Base-by-base conservation (phyloP, 1,139 yeast genomes). In the Taphrina populina region DNA sequence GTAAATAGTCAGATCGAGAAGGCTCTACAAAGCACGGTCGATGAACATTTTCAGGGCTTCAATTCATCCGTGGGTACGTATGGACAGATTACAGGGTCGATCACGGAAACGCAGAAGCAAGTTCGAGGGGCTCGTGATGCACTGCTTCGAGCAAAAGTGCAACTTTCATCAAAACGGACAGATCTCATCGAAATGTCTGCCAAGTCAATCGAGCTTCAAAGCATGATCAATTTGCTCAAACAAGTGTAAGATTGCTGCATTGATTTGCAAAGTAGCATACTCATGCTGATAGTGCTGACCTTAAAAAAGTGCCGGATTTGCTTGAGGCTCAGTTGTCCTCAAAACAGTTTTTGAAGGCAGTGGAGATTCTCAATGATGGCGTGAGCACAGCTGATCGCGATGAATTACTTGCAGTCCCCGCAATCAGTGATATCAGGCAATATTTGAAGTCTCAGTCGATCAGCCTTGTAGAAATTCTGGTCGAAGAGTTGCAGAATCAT, bases 31-130 rank as follows among this genome's bases (percentile, higher is more conserved):
- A 71, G 72, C 30, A 88, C 90, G 3, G 96, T 88, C 21, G 83
- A 63, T 59, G 40, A 85, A 57, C 84, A 90, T 66, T 85, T 84
- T 67, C 94, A 87, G 67, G 82, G 87, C 1, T 90, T 90, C 71
- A 88, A 87, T 67, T 82, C 82, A 61, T 82, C 88, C 60, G 80
- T 87, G 55, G 94, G 94, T 0, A 82, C 88, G 0, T 87, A 84
- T 66, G 81, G 86, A 56, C 71, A 76, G 27, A 76, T 83, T 2
- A 77, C 83, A 6, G 74, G 78, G 45, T 73, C 81, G 1, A 72
- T 86, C 26, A 70, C 76, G 20, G 76, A 79, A 30, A 79, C 87
- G 3, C 86, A 83, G 63, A 67, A 73, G 6, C 79, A 78, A 33
- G 73, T 84, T 15, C 66, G 70, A 21, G 73, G 70, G 46, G 77